phyloP scores from a whole-genome alignment of 2,329 filamentous ascomycete genomes.

The Colletotrichum horii region DNA sequence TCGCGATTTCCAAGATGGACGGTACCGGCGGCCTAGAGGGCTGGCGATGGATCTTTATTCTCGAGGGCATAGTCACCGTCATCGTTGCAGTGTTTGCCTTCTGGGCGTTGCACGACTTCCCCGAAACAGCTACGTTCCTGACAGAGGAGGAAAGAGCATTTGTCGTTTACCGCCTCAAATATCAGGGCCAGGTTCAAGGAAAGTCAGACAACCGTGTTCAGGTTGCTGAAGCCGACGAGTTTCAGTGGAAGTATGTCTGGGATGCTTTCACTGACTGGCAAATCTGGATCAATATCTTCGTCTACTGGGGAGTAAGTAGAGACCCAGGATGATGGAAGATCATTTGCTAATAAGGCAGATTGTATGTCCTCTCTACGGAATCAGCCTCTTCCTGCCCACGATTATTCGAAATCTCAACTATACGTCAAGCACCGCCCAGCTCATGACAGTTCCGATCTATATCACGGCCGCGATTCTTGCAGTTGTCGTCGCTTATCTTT shows the following conservation, averaged over 20 bases:
- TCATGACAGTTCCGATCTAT: slow-evolving; percentile 67
- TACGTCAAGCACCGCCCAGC: slow-evolving; percentile 61
- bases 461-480: slow-evolving; percentile 68
- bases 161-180: slow-evolving; percentile 72
- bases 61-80: slow-evolving; percentile 74
- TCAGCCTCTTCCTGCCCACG: slow-evolving; percentile 66
- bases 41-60: slow-evolving; percentile 72
- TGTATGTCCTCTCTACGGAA: slow-evolving; percentile 59
- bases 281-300: slow-evolving; percentile 66
- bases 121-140: slow-evolving; percentile 78
- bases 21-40: slow-evolving; percentile 64
- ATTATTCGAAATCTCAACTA: slow-evolving; percentile 68
- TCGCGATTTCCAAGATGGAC: slow-evolving; percentile 72
- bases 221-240: slow-evolving; percentile 73
- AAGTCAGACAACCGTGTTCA: slow-evolving; percentile 24
- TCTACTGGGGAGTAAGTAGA: slow-evolving; percentile 66
- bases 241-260: slow-evolving; percentile 77
- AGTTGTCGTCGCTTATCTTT: slow-evolving; percentile 57
- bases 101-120: slow-evolving; percentile 81
- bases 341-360: slow-evolving; percentile 35
- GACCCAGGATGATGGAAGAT: accelerated
- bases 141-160: slow-evolving; percentile 73
- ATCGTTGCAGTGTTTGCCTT: slow-evolving; percentile 70
- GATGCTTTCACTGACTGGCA: slow-evolving; percentile 81
- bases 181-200: slow-evolving; percentile 54